Base-by-base conservation (phyloP, 306 rosid genomes). In the Spatholobus suberectus region DNA sequence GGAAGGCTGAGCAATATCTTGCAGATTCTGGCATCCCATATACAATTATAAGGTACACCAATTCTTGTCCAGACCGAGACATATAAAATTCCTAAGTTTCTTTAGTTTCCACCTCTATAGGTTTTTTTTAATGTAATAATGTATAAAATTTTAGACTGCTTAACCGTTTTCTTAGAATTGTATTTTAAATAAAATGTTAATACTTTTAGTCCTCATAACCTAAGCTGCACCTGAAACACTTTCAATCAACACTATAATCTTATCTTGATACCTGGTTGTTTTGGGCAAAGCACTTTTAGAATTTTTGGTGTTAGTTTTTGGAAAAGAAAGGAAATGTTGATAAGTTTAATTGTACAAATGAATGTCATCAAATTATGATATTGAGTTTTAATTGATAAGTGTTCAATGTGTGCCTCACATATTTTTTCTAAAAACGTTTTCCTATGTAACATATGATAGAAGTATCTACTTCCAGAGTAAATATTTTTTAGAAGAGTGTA, bases 1-100 rank as follows among this genome's bases (percentile, higher is more conserved):
- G 97, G 69, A 93, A 93, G 83, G 97, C 96, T 58, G 97, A 93
- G 93, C 92, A 90, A 85, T 93, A 93, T 88, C 88, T 93, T 79
- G 93, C 92, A 11, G 94, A 93, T 68, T 93, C 93, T 62, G 94
- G 96, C 63, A 14, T 93, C 49, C 92, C 97, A 4, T 93, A 93
- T 83, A 91, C 97, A 49, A 93, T 93, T 70, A 91, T 93, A 86
- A 91, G 97, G 97, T 91, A 80, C 23, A 74, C 57, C 21, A 79
- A 62, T 71, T 70, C 32, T 44, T 8, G 8, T 65, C 58, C 12
- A 49, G 14, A 29, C 24, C 9, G 34, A 82, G 58, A 52, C 29
- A 2, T 14, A 14, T 41, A 41, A 23, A 23, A 61, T 62, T 47
- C 40, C 40, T 35, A 40, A 40, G 12, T 8, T 40, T 40, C 46